A percentile compares a stretch with the other conserved stretches of the same genome.
Conservation (phyloP, 2,329 filamentous ascomycete species). For the Cytospora chrysosperma region DNA sequence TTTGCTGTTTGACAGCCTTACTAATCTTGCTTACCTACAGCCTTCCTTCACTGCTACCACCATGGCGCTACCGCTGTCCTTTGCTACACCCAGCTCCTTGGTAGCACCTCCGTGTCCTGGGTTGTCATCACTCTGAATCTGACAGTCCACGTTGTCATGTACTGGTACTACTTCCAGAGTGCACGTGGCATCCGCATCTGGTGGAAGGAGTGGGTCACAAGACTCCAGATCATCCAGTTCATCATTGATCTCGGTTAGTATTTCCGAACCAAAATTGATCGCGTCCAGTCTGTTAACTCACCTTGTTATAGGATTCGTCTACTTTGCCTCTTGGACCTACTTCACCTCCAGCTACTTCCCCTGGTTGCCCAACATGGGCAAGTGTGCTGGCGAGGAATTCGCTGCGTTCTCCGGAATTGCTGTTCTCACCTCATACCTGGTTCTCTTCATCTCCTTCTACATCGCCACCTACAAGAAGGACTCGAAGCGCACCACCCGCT, state of each 20-base stretch:
- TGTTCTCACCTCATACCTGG: slow-evolving; percentile 90
- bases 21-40: slow-evolving; percentile 40
- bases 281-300: slow-evolving; percentile 6
- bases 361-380: slow-evolving; percentile 77
- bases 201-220: slow-evolving; percentile 99
- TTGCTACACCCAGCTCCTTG: slow-evolving; percentile 96
- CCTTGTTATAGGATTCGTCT: slow-evolving; percentile 73
- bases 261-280: background rate
- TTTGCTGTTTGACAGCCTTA: slow-evolving; percentile 12
- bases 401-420: slow-evolving; percentile 89
- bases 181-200: slow-evolving; percentile 92
- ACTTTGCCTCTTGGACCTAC: slow-evolving; percentile 99
- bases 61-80: slow-evolving; percentile 95
- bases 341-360: slow-evolving; percentile 89
- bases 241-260: slow-evolving; percentile 88
- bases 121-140: slow-evolving; percentile 91
- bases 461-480: slow-evolving; percentile 89
- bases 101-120: slow-evolving; percentile 91
- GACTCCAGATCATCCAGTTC: slow-evolving; percentile 95
- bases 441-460: slow-evolving; percentile 99
- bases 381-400: slow-evolving; percentile 95
- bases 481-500: slow-evolving; percentile 66
- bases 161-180: slow-evolving; percentile 99
- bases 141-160: slow-evolving; percentile 96
- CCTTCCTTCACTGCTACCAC: slow-evolving; percentile 99